Evolutionary conservation across 768 basidiomycete genomes (phyloP).

Genomic region (Cyclocybe aegerita): DNA sequence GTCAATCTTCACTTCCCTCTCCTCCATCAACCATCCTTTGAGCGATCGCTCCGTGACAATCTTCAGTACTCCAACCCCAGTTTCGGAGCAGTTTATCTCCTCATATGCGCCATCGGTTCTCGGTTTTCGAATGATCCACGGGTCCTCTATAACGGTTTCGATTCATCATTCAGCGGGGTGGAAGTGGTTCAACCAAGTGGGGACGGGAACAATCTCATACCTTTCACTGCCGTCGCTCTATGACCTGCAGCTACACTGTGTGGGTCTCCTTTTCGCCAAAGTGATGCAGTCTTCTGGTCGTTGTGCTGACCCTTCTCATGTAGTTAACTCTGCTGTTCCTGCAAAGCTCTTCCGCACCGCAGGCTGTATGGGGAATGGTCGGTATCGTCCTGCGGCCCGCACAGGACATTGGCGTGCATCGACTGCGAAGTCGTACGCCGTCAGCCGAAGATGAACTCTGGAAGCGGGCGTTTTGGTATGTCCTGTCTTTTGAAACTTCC

Average conservation of each 20-base stretch:
- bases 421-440: slow-evolving; percentile 31
- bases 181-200: slow-evolving; percentile 63
- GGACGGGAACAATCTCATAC: slow-evolving; percentile 58
- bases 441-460: slow-evolving; percentile 66
- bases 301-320: slow-evolving; percentile 17
- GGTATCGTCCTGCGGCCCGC: slow-evolving; percentile 69
- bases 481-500: background rate
- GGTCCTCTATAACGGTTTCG: slow-evolving; percentile 37
- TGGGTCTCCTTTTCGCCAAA: no score
- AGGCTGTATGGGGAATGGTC: slow-evolving; percentile 63
- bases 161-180: slow-evolving; percentile 49
- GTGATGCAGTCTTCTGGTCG: no score
- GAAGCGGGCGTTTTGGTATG: slow-evolving; percentile 65
- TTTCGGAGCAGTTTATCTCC: slow-evolving; percentile 58
- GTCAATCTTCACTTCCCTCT: slow-evolving; percentile 58
- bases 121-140: slow-evolving; percentile 58
- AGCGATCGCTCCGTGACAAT: slow-evolving; percentile 41
- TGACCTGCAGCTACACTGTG: slow-evolving; percentile 64
- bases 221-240: slow-evolving; percentile 61
- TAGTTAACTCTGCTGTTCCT: slow-evolving; percentile 52
- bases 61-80: slow-evolving; percentile 44
- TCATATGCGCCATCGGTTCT: slow-evolving; percentile 69
- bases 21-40: slow-evolving; percentile 69
- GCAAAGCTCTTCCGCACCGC: slow-evolving; percentile 53
- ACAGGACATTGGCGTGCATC: slow-evolving; percentile 76